Percentiles rank a stretch among this genome's conserved stretches.
These are phyloP conservation scores for Physcomitrellopsis africana DNA, from an alignment of 225 moss, liverwort and hornwort genomes.

Conservation along the genomic window DNA sequence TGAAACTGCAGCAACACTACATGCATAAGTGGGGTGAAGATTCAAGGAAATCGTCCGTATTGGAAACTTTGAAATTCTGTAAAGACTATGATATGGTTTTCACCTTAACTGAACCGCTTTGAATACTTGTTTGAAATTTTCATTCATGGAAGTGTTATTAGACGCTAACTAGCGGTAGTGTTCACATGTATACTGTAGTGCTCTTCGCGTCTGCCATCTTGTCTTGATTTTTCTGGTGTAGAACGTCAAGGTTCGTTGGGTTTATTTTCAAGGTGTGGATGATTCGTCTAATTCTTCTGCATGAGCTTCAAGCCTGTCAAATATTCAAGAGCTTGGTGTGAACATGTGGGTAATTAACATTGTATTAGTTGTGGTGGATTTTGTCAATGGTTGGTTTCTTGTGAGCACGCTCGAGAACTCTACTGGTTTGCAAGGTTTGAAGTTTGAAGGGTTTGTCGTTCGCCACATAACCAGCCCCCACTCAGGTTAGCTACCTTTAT, in stretches of 20 bases:
- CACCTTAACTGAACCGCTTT: too few species aligned
- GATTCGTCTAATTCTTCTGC: too few species aligned
- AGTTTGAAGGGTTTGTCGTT: conserved; percentile 79
- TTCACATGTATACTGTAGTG: too few species aligned
- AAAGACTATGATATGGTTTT: too few species aligned
- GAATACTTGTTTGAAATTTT: too few species aligned
- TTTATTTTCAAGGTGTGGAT: too few species aligned
- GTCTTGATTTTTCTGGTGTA: too few species aligned
- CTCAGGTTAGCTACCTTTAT: conserved; percentile 31
- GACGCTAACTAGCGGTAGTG: too few species aligned
- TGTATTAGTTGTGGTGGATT: neutral
- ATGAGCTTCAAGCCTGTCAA: too few species aligned
- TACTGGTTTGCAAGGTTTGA: conserved; percentile 56
- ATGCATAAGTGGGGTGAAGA: conserved; percentile 66
- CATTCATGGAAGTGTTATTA: too few species aligned
- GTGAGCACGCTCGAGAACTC: neutral
- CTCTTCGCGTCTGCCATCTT: too few species aligned
- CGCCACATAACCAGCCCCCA: conserved; percentile 52
- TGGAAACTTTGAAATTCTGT: conserved; percentile 1
- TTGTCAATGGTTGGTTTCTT: neutral
- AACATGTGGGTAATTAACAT: neutral
- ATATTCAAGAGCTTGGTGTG: neutral
- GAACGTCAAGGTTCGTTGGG: too few species aligned
- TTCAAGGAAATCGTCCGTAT: neutral
- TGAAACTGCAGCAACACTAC: conserved; percentile 66